These are phyloP conservation scores for Colletotrichum gloeosporioides DNA, from an alignment of 2,329 filamentous ascomycete genomes.

Conservation along the genomic window DNA sequence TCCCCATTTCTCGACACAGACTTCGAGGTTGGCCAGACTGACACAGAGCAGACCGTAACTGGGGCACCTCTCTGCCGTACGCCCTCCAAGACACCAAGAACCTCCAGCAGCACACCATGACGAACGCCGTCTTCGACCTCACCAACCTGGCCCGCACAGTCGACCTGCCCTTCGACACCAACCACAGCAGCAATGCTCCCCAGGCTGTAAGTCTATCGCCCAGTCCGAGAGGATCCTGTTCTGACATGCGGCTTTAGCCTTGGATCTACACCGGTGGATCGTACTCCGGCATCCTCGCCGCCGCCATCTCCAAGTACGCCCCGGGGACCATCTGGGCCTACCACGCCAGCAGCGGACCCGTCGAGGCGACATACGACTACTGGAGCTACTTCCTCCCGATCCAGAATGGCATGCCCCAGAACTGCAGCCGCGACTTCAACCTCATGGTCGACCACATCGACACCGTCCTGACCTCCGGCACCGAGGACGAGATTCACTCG, in stretches of 20 bases:
- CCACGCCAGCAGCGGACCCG: slow-evolving; percentile 59
- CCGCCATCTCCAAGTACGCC: slow-evolving; percentile 57
- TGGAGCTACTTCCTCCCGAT: slow-evolving; percentile 65
- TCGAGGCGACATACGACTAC: slow-evolving; percentile 60
- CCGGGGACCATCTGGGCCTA: slow-evolving; percentile 67
- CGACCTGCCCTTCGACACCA: slow-evolving; percentile 57
- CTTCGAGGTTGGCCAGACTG: background rate
- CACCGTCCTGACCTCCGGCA: slow-evolving; percentile 46
- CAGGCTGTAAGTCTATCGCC: slow-evolving; percentile 38
- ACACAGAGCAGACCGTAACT: slow-evolving; percentile 55
- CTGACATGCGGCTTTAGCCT: slow-evolving; percentile 37
- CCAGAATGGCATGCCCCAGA: slow-evolving; percentile 62
- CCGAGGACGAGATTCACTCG: slow-evolving; percentile 40
- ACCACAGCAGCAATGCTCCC: slow-evolving; percentile 51
- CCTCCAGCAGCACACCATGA: slow-evolving; percentile 58
- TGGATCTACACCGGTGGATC: slow-evolving; percentile 63
- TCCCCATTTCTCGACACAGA: background rate
- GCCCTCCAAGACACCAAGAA: slow-evolving; percentile 54
- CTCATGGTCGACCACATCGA: slow-evolving; percentile 62
- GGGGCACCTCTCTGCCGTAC: slow-evolving; percentile 61
- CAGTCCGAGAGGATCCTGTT: no score
- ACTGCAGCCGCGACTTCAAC: slow-evolving; percentile 59
- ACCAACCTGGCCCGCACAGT: slow-evolving; percentile 59
- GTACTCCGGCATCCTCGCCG: slow-evolving; percentile 60
- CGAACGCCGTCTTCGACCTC: slow-evolving; percentile 59